Conservation (phyloP, 179 eudicot genomes). For the Amaranthus tricolor region DNA sequence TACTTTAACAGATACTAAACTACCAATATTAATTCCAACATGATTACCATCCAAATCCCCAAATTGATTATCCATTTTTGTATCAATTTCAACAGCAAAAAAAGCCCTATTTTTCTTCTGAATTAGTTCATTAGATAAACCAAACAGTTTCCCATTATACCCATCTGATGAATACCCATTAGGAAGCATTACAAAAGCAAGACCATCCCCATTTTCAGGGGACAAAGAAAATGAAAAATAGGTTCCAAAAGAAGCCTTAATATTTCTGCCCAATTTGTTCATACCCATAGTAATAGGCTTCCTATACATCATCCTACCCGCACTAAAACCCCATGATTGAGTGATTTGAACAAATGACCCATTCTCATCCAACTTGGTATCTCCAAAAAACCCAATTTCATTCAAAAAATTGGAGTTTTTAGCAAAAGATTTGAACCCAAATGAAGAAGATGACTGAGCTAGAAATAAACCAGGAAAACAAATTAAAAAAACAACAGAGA, state of each 20-base stretch:
- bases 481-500: slow-evolving; percentile 28
- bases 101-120: slow-evolving; percentile 32
- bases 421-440: slow-evolving; percentile 49
- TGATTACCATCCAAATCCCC: slow-evolving; percentile 54
- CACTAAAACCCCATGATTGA: slow-evolving; percentile 41
- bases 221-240: slow-evolving; percentile 62
- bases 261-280: slow-evolving; percentile 37
- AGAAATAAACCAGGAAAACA: neutral
- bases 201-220: slow-evolving; percentile 45
- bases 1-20: slow-evolving; percentile 48
- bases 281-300: slow-evolving; percentile 37
- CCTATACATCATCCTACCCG: slow-evolving; percentile 60
- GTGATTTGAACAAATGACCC: slow-evolving; percentile 46
- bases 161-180: slow-evolving; percentile 31
- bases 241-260: slow-evolving; percentile 55
- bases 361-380: slow-evolving; percentile 44
- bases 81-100: slow-evolving; percentile 59
- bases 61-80: slow-evolving; percentile 36
- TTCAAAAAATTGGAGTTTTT: slow-evolving; percentile 36
- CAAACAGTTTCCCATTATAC: slow-evolving; percentile 52
- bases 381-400: slow-evolving; percentile 50
- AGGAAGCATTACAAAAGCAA: slow-evolving; percentile 60
- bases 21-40: slow-evolving; percentile 50
- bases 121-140: slow-evolving; percentile 32
- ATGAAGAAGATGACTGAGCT: slow-evolving; percentile 38